Percentiles rank a stretch among this genome's conserved stretches.
These are phyloP conservation scores for Medicago arabica DNA, from an alignment of 306 rosid species.

Conservation along the genomic window DNA sequence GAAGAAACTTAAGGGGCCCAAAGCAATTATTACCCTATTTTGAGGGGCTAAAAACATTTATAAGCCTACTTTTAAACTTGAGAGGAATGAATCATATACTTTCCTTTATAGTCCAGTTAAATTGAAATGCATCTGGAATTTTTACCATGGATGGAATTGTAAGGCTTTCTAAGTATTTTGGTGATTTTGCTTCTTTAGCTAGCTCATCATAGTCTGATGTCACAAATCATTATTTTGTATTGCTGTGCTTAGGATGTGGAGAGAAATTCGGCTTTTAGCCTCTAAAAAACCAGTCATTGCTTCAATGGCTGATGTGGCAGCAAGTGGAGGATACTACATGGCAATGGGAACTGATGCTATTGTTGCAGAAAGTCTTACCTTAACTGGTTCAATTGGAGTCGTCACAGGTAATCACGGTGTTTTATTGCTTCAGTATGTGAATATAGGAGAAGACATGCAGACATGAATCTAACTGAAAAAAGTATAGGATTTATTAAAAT, in stretches of 20 bases:
- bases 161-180: conserved; percentile 28
- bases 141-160: conserved; percentile 20
- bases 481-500: background rate
- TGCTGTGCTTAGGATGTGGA: conserved; percentile 85
- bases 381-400: conserved; percentile 98
- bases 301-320: conserved; percentile 97
- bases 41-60: background rate
- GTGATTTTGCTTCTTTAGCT: conserved; percentile 12
- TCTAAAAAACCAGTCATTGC: conserved; percentile 90
- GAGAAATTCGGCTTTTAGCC: conserved; percentile 97
- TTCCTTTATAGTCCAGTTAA: conserved; percentile 9
- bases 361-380: conserved; percentile 90
- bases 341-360: conserved; percentile 93
- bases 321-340: conserved; percentile 99
- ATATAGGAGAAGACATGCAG: conserved; percentile 18
- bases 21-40: background rate
- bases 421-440: conserved; percentile 10
- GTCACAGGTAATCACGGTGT: conserved; percentile 69
- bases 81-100: conserved; percentile 7
- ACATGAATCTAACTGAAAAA: conserved; percentile 10
- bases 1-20: background rate
- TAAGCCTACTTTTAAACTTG: background rate
- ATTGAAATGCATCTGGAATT: conserved; percentile 4
- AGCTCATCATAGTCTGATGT: conserved; percentile 32
- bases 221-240: conserved; percentile 38